Base-by-base conservation (phyloP, 2,329 filamentous ascomycete species). In the Truncatella angustata region DNA sequence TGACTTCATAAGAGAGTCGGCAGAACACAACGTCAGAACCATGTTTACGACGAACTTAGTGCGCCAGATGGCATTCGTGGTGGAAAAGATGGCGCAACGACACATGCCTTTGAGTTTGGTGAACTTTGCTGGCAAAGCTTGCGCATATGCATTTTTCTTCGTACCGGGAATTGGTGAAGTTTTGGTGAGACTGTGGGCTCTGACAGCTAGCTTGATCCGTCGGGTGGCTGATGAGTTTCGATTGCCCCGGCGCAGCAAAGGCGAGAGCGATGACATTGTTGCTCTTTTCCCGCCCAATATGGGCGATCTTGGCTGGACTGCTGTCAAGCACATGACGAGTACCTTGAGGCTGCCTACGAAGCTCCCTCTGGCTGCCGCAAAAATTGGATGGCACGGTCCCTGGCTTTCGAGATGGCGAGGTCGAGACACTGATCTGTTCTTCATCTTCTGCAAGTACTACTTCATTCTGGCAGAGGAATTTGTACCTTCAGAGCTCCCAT, bases 71-170 rank as follows among this genome's bases (percentile, higher is more conserved):
- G 79, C 82, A 2, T 88, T 94, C 57, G 88, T 91, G n/a, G 86
- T 96, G 5, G 90, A 94, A 50, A 93, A 91, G 65, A 88, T 96
- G 85, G 91, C 90, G 14, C 75, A 90, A 62, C 83, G 90, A 45
- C 87, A 91, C 53, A 76, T 75, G 4, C 80, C 81, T 1, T 62
- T 76, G 18, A 87, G 84, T 60, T 69, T 91, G 53, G 89, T 96
- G 53, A 87, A 88, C 26, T 96, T 96, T 66, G 91, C 90, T 50
- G 92, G 90, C 54, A 95, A 94, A 70, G 90, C 91, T 4, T 93
- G 89, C 63, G 91, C 92, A 2, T 96, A 95, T 68, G 91, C 90
- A 26, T 96, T 96, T 70, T 94, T 93, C 72, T 97, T 96, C 63
- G 92, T 90, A 24, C 90, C 91, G 0, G 90, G 90, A 4, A 82